phyloP scores from a whole-genome alignment of 2,329 filamentous ascomycete species.

The Akanthomyces muscarius region DNA sequence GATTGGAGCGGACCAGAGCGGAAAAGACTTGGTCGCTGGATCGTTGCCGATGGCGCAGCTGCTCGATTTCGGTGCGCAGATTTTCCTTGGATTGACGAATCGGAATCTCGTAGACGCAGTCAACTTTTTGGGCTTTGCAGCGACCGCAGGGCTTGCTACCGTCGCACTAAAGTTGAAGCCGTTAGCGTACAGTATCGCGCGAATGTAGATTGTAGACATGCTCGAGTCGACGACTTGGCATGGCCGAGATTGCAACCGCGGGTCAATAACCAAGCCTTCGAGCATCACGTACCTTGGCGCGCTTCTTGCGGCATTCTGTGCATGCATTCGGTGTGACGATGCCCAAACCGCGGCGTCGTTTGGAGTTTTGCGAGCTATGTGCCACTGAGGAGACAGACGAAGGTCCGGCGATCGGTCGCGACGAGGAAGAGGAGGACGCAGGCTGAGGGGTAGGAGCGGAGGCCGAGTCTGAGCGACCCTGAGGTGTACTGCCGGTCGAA shows the following conservation, averaged over 20 bases:
- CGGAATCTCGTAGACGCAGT: conserved; percentile 59
- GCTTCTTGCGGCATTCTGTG: conserved; percentile 59
- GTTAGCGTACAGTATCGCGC: background rate
- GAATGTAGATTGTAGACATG: background rate
- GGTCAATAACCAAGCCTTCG: background rate
- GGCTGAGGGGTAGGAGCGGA: conserved; percentile 17
- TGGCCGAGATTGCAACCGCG: background rate
- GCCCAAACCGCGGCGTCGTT: conserved; percentile 51
- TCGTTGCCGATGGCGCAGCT: conserved; percentile 49
- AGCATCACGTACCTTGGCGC: conserved; percentile 48
- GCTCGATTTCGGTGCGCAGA: conserved; percentile 56
- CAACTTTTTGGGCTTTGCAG: conserved; percentile 50
- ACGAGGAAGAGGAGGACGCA: conserved; percentile 19
- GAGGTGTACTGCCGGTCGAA: conserved; percentile 33
- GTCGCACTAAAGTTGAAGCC: conserved; percentile 46
- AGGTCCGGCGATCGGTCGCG: conserved; percentile 2
- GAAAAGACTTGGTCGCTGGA: conserved; percentile 53
- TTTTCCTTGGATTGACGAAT: conserved; percentile 62
- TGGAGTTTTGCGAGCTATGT: conserved; percentile 36
- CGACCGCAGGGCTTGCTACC: conserved; percentile 53
- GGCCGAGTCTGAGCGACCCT: conserved; percentile 20
- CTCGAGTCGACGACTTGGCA: background rate
- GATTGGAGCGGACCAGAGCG: conserved; percentile 47
- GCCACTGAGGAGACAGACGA: conserved; percentile 13
- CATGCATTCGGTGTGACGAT: conserved; percentile 58